Conservation (phyloP, 768 basidiomycete genomes). For the Dentipellis fragilis region DNA sequence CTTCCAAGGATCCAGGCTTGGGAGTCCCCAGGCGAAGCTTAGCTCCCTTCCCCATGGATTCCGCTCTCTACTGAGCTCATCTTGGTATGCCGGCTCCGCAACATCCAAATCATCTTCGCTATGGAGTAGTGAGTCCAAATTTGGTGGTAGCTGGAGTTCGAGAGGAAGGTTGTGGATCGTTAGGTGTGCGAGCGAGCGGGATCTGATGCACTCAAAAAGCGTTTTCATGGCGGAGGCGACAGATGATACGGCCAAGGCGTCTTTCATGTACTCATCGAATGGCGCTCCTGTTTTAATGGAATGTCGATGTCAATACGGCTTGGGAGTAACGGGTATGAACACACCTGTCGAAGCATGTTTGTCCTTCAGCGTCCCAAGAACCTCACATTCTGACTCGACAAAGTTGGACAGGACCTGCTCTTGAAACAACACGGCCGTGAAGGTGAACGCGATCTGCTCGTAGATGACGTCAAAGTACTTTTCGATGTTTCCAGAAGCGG, state of each 20-base stretch:
- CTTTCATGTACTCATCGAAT: constrained; percentile 43
- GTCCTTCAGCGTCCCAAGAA: constrained; percentile 62
- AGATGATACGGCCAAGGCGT: constrained; percentile 56
- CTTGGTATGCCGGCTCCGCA: constrained; percentile 37
- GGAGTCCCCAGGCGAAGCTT: constrained; percentile 63
- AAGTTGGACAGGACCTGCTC: constrained; percentile 84
- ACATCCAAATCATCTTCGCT: constrained; percentile 46
- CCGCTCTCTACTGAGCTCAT: constrained; percentile 36
- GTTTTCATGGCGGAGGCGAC: constrained; percentile 73
- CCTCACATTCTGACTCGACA: constrained; percentile 74
- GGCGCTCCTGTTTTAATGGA: constrained; percentile 36
- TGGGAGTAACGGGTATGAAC: neutral
- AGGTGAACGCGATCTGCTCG: constrained; percentile 78
- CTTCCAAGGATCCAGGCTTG: constrained; percentile 84
- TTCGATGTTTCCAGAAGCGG: constrained; percentile 63
- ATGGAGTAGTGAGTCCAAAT: constrained; percentile 62
- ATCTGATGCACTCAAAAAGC: constrained; percentile 72
- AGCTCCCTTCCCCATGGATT: constrained; percentile 58
- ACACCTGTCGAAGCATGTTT: constrained; percentile 55
- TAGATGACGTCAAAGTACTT: constrained; percentile 85
- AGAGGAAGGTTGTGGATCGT: constrained; percentile 71
- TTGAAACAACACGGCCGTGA: constrained; percentile 87
- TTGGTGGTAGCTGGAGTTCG: constrained; percentile 80
- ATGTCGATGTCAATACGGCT: neutral
- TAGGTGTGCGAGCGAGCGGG: constrained; percentile 66